phyloP scores from a whole-genome alignment of 1,139 yeast species.

The Entelexis sorbosivorans region DNA sequence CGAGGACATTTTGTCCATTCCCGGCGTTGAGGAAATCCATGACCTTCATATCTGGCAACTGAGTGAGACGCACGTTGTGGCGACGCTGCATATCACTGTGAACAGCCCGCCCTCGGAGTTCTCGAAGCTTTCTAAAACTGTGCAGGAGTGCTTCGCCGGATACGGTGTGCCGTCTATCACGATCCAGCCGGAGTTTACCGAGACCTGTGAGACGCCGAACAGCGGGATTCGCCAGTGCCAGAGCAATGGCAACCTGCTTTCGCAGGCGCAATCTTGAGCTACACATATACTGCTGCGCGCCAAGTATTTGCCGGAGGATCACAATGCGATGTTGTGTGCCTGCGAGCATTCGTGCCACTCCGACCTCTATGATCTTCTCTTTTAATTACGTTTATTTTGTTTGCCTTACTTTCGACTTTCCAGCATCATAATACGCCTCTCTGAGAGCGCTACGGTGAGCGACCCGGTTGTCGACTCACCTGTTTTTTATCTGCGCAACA shows the following conservation, averaged over 20 bases:
- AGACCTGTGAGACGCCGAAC: background rate
- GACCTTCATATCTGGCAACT: conserved; percentile 96
- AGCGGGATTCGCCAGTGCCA: conserved; percentile 20
- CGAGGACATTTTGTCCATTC: conserved; percentile 50
- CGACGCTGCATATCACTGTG: conserved; percentile 78
- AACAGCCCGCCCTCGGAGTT: conserved; percentile 55
- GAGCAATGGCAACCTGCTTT: conserved; percentile 19
- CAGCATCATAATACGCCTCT: no score
- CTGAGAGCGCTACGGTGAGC: no score
- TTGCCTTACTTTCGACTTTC: no score
- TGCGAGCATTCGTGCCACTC: no score
- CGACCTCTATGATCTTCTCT: no score
- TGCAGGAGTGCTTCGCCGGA: conserved; percentile 66
- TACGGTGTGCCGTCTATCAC: conserved; percentile 90
- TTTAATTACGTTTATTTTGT: no score
- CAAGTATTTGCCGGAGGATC: no score
- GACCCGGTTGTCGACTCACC: no score
- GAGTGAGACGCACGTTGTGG: conserved; percentile 77
- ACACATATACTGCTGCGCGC: no score
- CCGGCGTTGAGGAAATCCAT: conserved; percentile 74
- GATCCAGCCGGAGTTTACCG: conserved; percentile 74
- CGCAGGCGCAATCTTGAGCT: background rate
- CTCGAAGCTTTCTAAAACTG: conserved; percentile 58
- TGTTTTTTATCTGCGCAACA: no score
- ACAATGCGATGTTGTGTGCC: no score